Percentiles rank a stretch among this genome's conserved stretches.
phyloP scores from a whole-genome alignment of 371 early-diverging fungal species.

The Lichtheimia corymbifera region DNA sequence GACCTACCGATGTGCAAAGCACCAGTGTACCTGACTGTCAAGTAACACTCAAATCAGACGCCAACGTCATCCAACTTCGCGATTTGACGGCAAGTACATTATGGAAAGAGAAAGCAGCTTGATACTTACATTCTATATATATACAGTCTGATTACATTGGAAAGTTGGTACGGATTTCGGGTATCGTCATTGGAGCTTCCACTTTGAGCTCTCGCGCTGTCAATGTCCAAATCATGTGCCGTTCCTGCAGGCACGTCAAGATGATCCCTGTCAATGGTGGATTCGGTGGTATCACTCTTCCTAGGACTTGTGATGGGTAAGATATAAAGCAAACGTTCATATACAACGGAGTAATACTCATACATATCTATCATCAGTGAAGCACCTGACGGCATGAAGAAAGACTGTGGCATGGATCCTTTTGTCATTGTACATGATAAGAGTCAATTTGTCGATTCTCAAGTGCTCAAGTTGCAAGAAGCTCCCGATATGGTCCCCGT shows the following conservation, averaged over 20 bases:
- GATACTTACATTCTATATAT: neutral
- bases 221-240: conserved; percentile 85
- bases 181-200: conserved; percentile 97
- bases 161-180: conserved; percentile 94
- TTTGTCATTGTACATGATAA: conserved; percentile 96
- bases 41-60: conserved; percentile 82
- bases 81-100: conserved; percentile 69
- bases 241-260: conserved; percentile 81
- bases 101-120: neutral
- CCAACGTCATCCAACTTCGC: conserved; percentile 83
- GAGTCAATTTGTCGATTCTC: conserved; percentile 96
- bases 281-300: conserved; percentile 81
- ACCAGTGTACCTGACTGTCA: conserved; percentile 80
- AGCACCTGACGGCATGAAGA: conserved; percentile 14
- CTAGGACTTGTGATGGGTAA: conserved; percentile 85
- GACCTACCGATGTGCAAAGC: conserved; percentile 32
- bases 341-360: neutral
- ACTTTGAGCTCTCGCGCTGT: conserved; percentile 91
- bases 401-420: conserved; percentile 92
- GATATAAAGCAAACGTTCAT: neutral
- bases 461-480: conserved; percentile 98
- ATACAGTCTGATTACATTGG: conserved; percentile 85
- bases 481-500: conserved; percentile 97
- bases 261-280: conserved; percentile 83
- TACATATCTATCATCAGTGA: conserved; percentile 8